A percentile compares a stretch with the other conserved stretches of the same genome.
Evolutionary conservation across 2,329 filamentous ascomycete genomes (phyloP).

Genomic region (Botrytis tulipae): DNA sequence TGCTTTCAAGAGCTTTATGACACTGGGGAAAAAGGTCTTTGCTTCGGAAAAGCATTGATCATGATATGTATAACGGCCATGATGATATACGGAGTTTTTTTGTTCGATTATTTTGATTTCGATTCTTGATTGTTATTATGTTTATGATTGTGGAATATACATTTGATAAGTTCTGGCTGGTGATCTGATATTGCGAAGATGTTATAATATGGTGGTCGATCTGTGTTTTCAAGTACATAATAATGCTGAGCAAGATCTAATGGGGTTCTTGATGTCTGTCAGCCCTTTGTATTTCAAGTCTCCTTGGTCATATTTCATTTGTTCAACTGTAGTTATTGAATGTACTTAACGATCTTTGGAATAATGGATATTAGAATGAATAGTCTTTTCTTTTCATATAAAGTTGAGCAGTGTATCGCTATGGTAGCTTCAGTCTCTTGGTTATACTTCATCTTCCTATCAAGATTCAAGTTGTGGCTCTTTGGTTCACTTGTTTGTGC

Average conservation of each 20-base stretch:
- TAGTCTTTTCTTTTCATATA: not conserved
- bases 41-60: constrained; percentile 8
- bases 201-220: constrained; percentile 14
- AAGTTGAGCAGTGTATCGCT: not conserved
- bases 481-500: not conserved
- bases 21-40: constrained; percentile 23
- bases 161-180: not conserved
- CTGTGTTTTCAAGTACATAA: constrained; percentile 3
- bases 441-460: not conserved
- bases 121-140: constrained; percentile 18
- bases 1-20: constrained; percentile 18
- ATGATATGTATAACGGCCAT: constrained; percentile 12
- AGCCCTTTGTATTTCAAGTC: constrained; percentile 14
- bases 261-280: constrained; percentile 1
- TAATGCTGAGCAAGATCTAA: constrained; percentile 5
- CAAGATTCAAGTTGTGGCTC: not conserved
- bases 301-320: constrained; percentile 3
- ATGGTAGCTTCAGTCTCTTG: not conserved
- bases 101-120: constrained; percentile 7
- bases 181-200: constrained; percentile 6
- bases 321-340: constrained; percentile 5
- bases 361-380: constrained; percentile 11
- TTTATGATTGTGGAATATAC: constrained; percentile 15
- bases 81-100: constrained; percentile 4
- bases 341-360: constrained; percentile 17